These are phyloP conservation scores for Gastrolobium villosum DNA, from an alignment of 306 rosid species.

Conservation along the genomic window DNA sequence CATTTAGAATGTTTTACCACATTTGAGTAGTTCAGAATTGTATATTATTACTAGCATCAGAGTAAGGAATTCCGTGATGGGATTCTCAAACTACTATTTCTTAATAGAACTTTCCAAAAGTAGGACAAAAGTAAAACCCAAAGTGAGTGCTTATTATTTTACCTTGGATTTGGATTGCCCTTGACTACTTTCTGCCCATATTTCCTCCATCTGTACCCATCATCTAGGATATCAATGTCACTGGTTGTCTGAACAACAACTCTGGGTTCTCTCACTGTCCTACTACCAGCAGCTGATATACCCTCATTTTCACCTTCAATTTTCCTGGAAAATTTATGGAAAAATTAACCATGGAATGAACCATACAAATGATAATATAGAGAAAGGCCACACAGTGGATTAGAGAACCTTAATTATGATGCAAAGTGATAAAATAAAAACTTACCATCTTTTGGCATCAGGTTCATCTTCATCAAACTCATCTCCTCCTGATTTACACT, in stretches of 20 bases:
- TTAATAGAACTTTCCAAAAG: slow-evolving; percentile 34
- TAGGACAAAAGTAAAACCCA: slow-evolving; percentile 32
- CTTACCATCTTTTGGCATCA: slow-evolving; percentile 82
- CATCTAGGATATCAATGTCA: slow-evolving; percentile 91
- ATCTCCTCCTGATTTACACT: slow-evolving; percentile 77
- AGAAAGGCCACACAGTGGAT: background rate
- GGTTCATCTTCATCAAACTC: slow-evolving; percentile 82
- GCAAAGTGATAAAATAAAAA: background rate
- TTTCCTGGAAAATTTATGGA: slow-evolving; percentile 59
- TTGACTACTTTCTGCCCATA: slow-evolving; percentile 97
- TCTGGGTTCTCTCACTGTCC: slow-evolving; percentile 97
- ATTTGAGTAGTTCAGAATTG: slow-evolving; percentile 9
- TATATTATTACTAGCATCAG: slow-evolving; percentile 13
- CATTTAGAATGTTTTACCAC: slow-evolving; percentile 27
- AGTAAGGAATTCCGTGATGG: slow-evolving; percentile 32
- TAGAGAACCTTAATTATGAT: no score
- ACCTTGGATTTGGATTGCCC: slow-evolving; percentile 99
- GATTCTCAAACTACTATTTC: slow-evolving; percentile 24
- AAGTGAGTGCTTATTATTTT: background rate
- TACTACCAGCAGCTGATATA: slow-evolving; percentile 74
- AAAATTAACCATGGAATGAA: slow-evolving; percentile 22
- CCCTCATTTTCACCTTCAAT: slow-evolving; percentile 82
- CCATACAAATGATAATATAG: background rate
- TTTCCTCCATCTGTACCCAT: slow-evolving; percentile 95
- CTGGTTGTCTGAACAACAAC: slow-evolving; percentile 96